Conservation (phyloP, 495 filamentous ascomycete species). For the Lepidopterella palustris region DNA sequence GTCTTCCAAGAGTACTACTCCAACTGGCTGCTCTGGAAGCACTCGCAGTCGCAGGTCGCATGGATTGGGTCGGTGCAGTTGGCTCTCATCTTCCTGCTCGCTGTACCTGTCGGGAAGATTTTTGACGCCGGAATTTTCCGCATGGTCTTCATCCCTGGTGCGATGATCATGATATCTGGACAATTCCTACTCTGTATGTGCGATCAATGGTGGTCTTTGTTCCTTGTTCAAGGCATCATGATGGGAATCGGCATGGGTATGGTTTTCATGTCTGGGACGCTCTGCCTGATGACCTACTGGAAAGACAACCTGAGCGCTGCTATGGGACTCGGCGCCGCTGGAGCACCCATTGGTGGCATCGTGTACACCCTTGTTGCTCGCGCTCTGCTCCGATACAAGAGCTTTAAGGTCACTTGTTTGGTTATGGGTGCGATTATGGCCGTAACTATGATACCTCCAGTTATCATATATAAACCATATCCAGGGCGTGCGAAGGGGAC, state of each 20-base stretch:
- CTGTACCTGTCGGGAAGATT: not conserved
- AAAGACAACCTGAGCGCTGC: slow-evolving; percentile 25
- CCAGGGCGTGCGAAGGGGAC: not conserved
- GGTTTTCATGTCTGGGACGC: slow-evolving; percentile 16
- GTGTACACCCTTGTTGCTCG: slow-evolving; percentile 25
- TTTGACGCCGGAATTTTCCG: not conserved
- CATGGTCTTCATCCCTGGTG: not conserved
- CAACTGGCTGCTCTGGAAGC: not conserved
- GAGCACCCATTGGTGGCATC: slow-evolving; percentile 25
- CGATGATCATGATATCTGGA: not conserved
- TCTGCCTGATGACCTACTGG: slow-evolving; percentile 27
- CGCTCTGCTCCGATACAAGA: slow-evolving; percentile 4
- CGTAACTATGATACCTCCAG: not conserved
- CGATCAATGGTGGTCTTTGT: slow-evolving; percentile 10
- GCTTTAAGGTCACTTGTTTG: not conserved
- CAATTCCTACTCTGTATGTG: not conserved
- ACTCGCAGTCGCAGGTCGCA: not conserved
- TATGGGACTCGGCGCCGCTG: slow-evolving; percentile 11
- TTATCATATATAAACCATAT: not conserved
- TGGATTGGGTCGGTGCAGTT: slow-evolving; percentile 7
- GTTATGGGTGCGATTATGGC: not conserved
- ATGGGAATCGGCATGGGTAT: slow-evolving; percentile 28
- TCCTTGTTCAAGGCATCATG: slow-evolving; percentile 29
- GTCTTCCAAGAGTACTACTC: slow-evolving; percentile 7
- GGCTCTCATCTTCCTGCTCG: not conserved